phyloP scores from a whole-genome alignment of 495 filamentous ascomycete species.

The Friedmanniomyces endolithicus region DNA sequence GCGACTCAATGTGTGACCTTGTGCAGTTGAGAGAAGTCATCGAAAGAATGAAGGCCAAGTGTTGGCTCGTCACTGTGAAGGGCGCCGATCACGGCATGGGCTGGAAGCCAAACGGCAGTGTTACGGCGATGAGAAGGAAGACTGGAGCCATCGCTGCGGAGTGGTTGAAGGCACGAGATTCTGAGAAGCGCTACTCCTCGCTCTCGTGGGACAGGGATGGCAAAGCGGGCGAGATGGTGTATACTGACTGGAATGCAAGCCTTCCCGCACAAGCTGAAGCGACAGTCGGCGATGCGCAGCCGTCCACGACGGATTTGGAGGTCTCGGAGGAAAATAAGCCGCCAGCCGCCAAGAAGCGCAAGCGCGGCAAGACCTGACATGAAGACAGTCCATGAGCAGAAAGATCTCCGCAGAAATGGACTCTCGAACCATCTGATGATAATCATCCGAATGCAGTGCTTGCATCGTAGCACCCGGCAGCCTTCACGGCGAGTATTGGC shows the following conservation, averaged over 20 bases:
- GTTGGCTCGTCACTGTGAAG: conserved; percentile 26
- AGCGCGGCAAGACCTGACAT: not conserved
- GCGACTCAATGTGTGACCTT: conserved; percentile 30
- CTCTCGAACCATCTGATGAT: not conserved
- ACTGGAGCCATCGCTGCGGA: conserved; percentile 26
- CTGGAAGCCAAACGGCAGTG: conserved; percentile 17
- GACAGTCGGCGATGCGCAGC: not conserved
- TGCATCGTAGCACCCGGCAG: not conserved
- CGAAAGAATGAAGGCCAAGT: conserved; percentile 26
- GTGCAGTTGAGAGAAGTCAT: conserved; percentile 22
- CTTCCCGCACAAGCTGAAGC: not conserved
- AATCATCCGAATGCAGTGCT: not conserved
- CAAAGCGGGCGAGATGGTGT: not conserved
- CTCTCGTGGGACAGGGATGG: not conserved
- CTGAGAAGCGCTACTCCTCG: not conserved
- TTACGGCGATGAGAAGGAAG: conserved; percentile 20
- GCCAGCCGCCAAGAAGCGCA: not conserved
- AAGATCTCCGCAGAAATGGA: not conserved
- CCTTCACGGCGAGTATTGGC: no score
- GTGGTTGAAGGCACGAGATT: conserved; percentile 19
- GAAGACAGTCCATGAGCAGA: not conserved
- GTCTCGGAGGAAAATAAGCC: not conserved
- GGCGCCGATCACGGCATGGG: conserved; percentile 34
- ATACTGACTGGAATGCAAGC: not conserved
- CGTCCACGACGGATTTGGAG: not conserved